Conservation (phyloP, 805 yeast species). For the Nakazawaea ernobii region DNA sequence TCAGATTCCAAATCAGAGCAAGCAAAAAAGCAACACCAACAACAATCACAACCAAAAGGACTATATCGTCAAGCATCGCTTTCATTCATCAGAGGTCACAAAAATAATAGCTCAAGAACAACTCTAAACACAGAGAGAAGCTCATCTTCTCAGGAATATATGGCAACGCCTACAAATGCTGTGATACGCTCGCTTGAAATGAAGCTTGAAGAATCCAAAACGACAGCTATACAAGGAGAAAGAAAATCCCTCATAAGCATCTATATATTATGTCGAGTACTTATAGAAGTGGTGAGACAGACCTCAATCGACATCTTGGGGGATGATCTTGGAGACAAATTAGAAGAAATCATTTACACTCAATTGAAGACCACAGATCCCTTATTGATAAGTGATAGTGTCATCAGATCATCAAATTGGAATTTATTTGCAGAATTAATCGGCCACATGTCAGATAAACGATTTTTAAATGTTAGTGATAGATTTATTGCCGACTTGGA, state of each 20-base stretch:
- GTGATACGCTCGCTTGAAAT: constrained; percentile 15
- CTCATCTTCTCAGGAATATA: constrained; percentile 10
- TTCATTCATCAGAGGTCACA: constrained; percentile 25
- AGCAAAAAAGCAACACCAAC: neutral
- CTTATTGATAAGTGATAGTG: constrained; percentile 51
- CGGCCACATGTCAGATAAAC: constrained; percentile 83
- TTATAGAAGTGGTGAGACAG: constrained; percentile 88
- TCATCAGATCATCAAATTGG: constrained; percentile 90
- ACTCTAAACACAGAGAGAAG: constrained; percentile 21
- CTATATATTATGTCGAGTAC: constrained; percentile 82
- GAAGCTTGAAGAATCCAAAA: constrained; percentile 39
- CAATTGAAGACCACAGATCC: constrained; percentile 90
- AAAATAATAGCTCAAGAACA: constrained; percentile 45
- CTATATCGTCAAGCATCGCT: constrained; percentile 8
- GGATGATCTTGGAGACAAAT: constrained; percentile 70
- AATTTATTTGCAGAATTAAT: constrained; percentile 80
- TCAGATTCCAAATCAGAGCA: neutral
- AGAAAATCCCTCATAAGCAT: constrained; percentile 82
- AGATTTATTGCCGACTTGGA: constrained; percentile 90
- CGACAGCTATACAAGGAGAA: constrained; percentile 77
- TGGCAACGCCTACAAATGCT: neutral
- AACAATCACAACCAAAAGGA: neutral
- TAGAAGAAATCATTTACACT: constrained; percentile 90
- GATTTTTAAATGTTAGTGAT: constrained; percentile 86
- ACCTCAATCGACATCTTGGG: constrained; percentile 70